Base-by-base conservation (phyloP, 2,329 filamentous ascomycete genomes). In the Simplicillium sp. region DNA sequence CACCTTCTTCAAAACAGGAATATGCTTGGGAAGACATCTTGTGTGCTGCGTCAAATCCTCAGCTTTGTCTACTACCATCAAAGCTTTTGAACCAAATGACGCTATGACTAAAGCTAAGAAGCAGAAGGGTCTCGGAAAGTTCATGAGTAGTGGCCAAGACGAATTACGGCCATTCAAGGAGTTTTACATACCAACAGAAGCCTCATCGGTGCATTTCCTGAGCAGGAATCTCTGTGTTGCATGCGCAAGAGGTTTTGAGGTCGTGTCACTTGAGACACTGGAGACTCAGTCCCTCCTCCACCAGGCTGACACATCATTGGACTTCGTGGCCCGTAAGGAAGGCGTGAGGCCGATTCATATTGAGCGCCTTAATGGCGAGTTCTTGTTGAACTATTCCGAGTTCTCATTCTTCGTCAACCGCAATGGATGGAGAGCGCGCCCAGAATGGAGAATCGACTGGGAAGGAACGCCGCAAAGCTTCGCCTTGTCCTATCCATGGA, bases 321-420 rank as follows among this genome's bases (percentile, higher is more conserved):
- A 98, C 66, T 97, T 98, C 58, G 90, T 98, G 38, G 85, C 88
- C 16, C 80, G 88, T 44, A 92, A 92, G 59, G 90, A 97, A 63
- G 87, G 87, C 54, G 87, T 92, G 54, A 88, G 86, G 59, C 90
- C 92, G 3, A 94, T 98, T 48, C 90, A 97, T 56, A 97, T 98
- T 50, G 94, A 98, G 63, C 84, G 92, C 36, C 82, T 97, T 58
- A 94, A 94, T 51, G 89, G 90, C 59, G 92, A 98, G 58, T 98
- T 98, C 71, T 64, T 98, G 51, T 80, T 98, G 48, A 97, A 96
- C 64, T 98, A 98, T 66, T 92, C 87, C 4, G 92, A 98, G 60
- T 98, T 96, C 64, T 95, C 87, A 11, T 98, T 98, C 77, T 98
- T 97, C 56, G 92, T 98, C 58, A 97, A 98, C 64, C 80, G 92